Evolutionary conservation across 2,329 filamentous ascomycete genomes (phyloP), one percentile per base, ranked within the genome.

Genomic region (Zymoseptoria pseudotritici): DNA sequence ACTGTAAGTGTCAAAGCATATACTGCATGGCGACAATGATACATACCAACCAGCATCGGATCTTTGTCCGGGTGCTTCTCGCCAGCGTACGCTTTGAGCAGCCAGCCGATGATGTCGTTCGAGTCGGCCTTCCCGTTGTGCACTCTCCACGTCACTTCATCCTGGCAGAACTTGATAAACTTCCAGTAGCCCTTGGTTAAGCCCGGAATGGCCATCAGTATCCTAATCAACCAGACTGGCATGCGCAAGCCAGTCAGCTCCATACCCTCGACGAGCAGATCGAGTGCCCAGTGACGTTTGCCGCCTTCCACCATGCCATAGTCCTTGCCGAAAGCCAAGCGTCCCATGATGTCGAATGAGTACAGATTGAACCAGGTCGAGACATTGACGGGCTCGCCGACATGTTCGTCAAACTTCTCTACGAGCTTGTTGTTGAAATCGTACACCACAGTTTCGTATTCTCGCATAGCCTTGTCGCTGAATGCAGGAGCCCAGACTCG

Each of bases 281-380:
- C 65, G 13, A 77, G 71, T 1, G 72, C 74, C 68, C 69, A 73
- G 55, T 75, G 72, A 21, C 69, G 58, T 31, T 70, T 64, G 8
- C 69, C 70, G 9, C 66, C 63, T 21, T 74, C 69, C 19, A 77
- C 67, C 67, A 74, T 77, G 31, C 74, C 71, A 63, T 76, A 77
- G 53, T 77, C 67, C 56, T 73, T 69, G 4, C 75, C 77, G 64
- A 80, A 80, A 0, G 76, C 75, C 31, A 80, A 66, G 8, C 72
- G 71, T 4, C 76, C 75, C 74, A 79, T 78, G 22, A 78, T 71
- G 64, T 79, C 77, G 65, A 77, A 80, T 20, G 67, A 72, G 65
- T 75, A 80, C 36, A 75, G 71, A 24, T 72, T 74, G 61, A 78
- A 75, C 65, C 73, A 77, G 53, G 75, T 71, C 1, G 71, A 66